Evolutionary conservation across 495 filamentous ascomycete species (phyloP), one percentile per base, ranked within the genome.

Genomic region (Talaromyces nanjingensis): DNA sequence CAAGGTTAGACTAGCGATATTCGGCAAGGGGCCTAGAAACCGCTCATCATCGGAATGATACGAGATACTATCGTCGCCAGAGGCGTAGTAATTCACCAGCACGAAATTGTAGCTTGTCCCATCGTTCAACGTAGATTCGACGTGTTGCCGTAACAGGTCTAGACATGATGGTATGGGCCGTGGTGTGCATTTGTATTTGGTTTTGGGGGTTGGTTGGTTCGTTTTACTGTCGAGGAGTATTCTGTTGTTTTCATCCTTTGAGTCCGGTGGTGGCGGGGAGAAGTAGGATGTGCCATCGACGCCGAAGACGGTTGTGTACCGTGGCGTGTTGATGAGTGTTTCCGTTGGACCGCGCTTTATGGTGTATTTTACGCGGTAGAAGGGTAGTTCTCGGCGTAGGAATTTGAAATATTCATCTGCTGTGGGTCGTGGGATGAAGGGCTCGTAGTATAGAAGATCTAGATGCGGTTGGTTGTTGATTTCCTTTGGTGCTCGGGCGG

Each of bases 1-100:
- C 0, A 91, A 77, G 6, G 86, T 86, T 66, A 90, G 79, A 3
- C 86, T 89, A 7, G 88, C 87, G 45, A 93, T 91, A n/a, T 81
- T 78, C 14, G 88, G 89, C 16, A 83, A 72, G 1, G 75, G 58
- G 4, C 88, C 89, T 0, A 91, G 84, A 68, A 93, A 92, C 9
- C 81, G 79, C 73, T 91, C 89, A 67, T 91, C 88, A 66, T 91
- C 89, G 39, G 86, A 87, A 70, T 91, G 87, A 70, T 87, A 93
- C 25, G 84, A 76, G 37, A 92, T 92, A 62, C 85, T 89, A 72
- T 91, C 88, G 11, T 81, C 73, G 2, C 87, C 89, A 29, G 76
- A 79, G 34, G 86, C 83, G 72, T 91, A 91, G 77, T 91, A 92
- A 67, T 91, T 92, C 8, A 91, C 87, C 2, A 92, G 77, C 62